Percentiles rank a stretch among this genome's conserved stretches.
phyloP scores from a whole-genome alignment of 1,284 basidiomycete genomes.

The Irpex rosettiformis region DNA sequence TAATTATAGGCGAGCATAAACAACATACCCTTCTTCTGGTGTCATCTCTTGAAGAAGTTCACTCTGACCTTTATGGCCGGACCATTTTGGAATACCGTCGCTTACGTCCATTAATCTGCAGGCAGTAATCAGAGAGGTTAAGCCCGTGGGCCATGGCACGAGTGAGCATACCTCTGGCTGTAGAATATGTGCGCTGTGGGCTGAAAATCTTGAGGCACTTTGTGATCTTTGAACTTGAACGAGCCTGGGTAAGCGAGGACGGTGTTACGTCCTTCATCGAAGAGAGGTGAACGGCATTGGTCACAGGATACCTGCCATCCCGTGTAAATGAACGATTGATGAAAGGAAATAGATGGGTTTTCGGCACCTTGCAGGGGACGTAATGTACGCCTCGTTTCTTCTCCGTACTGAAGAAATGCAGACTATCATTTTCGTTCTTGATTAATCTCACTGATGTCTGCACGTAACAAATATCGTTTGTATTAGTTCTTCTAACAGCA shows the following conservation, averaged over 20 bases:
- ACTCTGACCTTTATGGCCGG: conserved; percentile 30
- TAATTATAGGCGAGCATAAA: not conserved
- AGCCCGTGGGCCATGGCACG: not conserved
- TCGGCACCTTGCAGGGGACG: not conserved
- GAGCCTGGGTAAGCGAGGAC: conserved; percentile 31
- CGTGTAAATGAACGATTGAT: too few relatives aligned
- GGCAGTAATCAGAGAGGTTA: not conserved
- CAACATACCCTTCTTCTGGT: conserved; percentile 20
- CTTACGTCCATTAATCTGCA: conserved; percentile 29
- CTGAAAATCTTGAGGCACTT: conserved; percentile 29
- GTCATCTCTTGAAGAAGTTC: conserved; percentile 26
- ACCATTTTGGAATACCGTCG: conserved; percentile 31
- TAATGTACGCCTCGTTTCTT: conserved; percentile 26
- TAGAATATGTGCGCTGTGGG: conserved; percentile 33
- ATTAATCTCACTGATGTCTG: conserved; percentile 31
- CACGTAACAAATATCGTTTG: not conserved
- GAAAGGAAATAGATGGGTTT: not conserved
- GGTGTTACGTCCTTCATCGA: conserved; percentile 33
- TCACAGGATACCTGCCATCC: conserved; percentile 26
- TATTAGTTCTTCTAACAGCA: not conserved
- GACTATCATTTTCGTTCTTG: conserved; percentile 25
- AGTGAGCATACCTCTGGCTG: conserved; percentile 18
- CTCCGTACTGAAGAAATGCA: conserved; percentile 33
- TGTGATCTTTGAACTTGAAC: conserved; percentile 27
- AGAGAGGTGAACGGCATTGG: conserved; percentile 31